These are phyloP conservation scores for Alternaria postmessia DNA, from an alignment of 2,329 filamentous ascomycete genomes.

Conservation along the genomic window DNA sequence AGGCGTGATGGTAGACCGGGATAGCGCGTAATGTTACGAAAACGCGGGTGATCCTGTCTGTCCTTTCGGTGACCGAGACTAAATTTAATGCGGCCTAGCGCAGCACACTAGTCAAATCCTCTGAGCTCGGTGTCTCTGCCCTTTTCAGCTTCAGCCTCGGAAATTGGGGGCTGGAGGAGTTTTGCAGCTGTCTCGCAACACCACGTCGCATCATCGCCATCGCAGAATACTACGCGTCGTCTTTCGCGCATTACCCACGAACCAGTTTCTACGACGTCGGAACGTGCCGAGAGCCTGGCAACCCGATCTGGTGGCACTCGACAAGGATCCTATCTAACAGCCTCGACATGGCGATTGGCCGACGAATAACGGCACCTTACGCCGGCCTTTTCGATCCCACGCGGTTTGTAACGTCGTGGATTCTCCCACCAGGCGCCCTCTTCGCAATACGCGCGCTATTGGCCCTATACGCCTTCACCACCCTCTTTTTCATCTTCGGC, in stretches of 20 bases:
- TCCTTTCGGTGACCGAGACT: not conserved
- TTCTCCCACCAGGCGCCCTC: conserved; percentile 72
- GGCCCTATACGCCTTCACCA: conserved; percentile 72
- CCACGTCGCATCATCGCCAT: conserved; percentile 16
- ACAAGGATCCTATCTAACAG: conserved; percentile 10
- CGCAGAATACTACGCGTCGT: conserved; percentile 6
- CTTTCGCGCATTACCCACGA: not conserved
- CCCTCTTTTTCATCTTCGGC: conserved; percentile 73
- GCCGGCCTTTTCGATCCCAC: conserved; percentile 55
- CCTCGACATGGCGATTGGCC: conserved; percentile 38
- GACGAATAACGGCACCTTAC: conserved; percentile 28
- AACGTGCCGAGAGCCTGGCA: conserved; percentile 6
- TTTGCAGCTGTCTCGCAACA: conserved; percentile 14
- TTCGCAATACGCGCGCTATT: conserved; percentile 63
- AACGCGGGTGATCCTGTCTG: conserved; percentile 3
- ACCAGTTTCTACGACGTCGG: conserved; percentile 1
- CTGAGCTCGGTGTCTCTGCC: conserved; percentile 5
- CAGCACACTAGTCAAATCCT: not conserved
- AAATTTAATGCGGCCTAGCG: not conserved
- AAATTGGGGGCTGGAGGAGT: conserved; percentile 15
- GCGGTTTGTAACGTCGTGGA: conserved; percentile 81
- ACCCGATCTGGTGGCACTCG: not conserved
- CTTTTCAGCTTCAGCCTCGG: conserved; percentile 22
- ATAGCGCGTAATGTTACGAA: conserved; percentile 11
- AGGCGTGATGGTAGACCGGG: conserved; percentile 16